A percentile compares a stretch with the other conserved stretches of the same genome.
phyloP scores from a whole-genome alignment of 2,329 filamentous ascomycete genomes.

The Phaeosphaeria sp. region DNA sequence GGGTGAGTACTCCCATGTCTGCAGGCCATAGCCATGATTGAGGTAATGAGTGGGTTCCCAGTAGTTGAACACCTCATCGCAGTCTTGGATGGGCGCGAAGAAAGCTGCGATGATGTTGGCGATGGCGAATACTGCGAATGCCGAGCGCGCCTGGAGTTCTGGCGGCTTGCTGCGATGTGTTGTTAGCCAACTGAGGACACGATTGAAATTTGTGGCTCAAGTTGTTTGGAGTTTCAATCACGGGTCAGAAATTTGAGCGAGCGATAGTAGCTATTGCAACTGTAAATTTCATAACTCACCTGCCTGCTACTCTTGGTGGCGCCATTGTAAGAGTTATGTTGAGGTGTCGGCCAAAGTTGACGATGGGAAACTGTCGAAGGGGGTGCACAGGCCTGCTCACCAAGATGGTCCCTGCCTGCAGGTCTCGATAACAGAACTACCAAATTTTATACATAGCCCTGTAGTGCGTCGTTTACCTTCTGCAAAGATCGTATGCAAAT shows the following conservation, averaged over 20 bases:
- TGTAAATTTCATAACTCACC: too few species aligned
- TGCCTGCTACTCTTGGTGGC: constrained; percentile 1
- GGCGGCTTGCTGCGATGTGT: constrained; percentile 38
- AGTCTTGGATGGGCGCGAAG: constrained; percentile 93
- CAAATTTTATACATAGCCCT: too few species aligned
- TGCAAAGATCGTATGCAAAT: too few species aligned
- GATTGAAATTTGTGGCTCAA: neutral
- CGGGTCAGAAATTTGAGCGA: too few species aligned
- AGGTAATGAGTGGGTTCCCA: constrained; percentile 98
- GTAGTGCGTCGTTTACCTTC: too few species aligned
- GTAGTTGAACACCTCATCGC: constrained; percentile 98
- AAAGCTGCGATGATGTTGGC: constrained; percentile 78
- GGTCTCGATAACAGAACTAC: too few species aligned
- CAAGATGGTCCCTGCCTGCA: too few species aligned
- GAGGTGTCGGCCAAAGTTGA: neutral
- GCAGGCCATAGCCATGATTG: constrained; percentile 87
- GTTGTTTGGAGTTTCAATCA: neutral
- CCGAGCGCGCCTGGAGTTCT: constrained; percentile 70
- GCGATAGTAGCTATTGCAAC: too few species aligned
- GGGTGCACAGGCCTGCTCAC: too few species aligned
- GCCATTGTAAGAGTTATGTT: neutral
- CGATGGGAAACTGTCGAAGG: too few species aligned
- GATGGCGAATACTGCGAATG: constrained; percentile 80
- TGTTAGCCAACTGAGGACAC: constrained; percentile 5
- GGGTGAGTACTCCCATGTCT: constrained; percentile 99